Base-by-base conservation (phyloP, 2,329 filamentous ascomycete species). In the Colletotrichum tofieldiae region DNA sequence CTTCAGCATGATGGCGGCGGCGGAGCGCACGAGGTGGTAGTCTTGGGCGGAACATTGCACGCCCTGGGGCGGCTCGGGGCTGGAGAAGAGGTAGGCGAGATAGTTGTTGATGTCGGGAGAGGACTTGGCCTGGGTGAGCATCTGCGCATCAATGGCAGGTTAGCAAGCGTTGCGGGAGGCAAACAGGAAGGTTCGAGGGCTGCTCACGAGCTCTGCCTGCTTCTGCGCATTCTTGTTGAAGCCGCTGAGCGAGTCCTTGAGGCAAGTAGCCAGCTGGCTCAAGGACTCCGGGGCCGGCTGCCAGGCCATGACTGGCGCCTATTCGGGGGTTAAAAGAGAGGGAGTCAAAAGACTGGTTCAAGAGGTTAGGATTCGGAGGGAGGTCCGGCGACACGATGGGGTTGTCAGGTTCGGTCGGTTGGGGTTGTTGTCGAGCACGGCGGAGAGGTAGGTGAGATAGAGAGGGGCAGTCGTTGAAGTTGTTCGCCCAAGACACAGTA, bases 31-130 rank as follows among this genome's bases (percentile, higher is more conserved):
- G 62, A 94, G 85, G 81, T 93, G 89, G 84, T 94, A 92, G 80
- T 93, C 86, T 75, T 88, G 79, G 76, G 86, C 78, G 64, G 87
- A 89, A 77, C 90, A 89, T 76, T 86, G 85, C 79, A 93, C 85
- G 74, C 86, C 91, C 68, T 86, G 83, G 58, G 93, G 90, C 62
- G 87, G 85, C 75, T 91, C 87, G 68, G 90, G 81, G 77, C 90
- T 94, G 72, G 93, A 94, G 83, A 97, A 94, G 74, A 99, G 90
- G 83, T 93, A 98, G 77, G 94, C 93, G 55, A 99, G 91, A 83
- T 99, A 99, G 84, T 98, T 98, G 86, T 97, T 96, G 86, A 98
- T 94, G 82, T 98, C 96, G 60, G 95, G 95, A 14, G 94, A 96
- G 64, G 88, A 85, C 81, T 94, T 97, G 73, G 96, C 96, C 85